Percentiles rank a stretch among this genome's conserved stretches.
These are phyloP conservation scores for Parasarocladium wereldwijsianum DNA, from an alignment of 2,329 filamentous ascomycete genomes.

Conservation along the genomic window DNA sequence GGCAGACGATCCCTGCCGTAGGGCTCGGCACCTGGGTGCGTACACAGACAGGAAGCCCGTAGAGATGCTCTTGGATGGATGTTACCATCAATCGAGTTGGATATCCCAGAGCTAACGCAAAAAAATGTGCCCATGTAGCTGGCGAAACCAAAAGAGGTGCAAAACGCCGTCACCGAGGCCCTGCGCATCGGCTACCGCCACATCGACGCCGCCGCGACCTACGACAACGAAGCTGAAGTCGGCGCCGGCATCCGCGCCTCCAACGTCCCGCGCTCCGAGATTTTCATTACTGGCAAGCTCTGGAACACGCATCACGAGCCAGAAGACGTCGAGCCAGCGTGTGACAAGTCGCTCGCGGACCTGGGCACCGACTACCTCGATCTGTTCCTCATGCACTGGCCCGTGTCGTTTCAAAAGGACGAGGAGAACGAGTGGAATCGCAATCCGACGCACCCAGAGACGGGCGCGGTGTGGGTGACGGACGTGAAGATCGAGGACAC, in stretches of 20 bases:
- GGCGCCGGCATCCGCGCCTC: conserved; percentile 25
- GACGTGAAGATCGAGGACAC: conserved; percentile 22
- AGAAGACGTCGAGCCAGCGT: conserved; percentile 30
- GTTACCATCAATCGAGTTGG: too few species aligned
- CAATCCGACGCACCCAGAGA: conserved; percentile 24
- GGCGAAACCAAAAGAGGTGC: conserved; percentile 36
- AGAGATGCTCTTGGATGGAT: too few species aligned
- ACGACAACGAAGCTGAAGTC: conserved; percentile 28
- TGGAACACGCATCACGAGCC: conserved; percentile 42
- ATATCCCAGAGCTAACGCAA: too few species aligned
- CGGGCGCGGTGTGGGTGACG: conserved; percentile 25
- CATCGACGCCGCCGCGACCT: conserved; percentile 32
- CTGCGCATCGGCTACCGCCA: conserved; percentile 28
- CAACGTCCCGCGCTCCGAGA: conserved; percentile 22
- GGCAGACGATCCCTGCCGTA: conserved; percentile 16
- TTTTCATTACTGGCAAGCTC: conserved; percentile 42
- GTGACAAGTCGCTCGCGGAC: conserved; percentile 32
- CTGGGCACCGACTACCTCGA: conserved; percentile 37
- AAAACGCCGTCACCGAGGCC: conserved; percentile 23
- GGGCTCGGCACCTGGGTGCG: conserved; percentile 19
- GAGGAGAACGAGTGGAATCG: conserved; percentile 25
- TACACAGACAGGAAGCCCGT: too few species aligned
- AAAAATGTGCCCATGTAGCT: too few species aligned
- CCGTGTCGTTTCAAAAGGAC: conserved; percentile 25
- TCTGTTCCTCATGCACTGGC: conserved; percentile 36